Evolutionary conservation across 2,329 filamentous ascomycete genomes (phyloP).

Genomic region (Clarireedia paspali): DNA sequence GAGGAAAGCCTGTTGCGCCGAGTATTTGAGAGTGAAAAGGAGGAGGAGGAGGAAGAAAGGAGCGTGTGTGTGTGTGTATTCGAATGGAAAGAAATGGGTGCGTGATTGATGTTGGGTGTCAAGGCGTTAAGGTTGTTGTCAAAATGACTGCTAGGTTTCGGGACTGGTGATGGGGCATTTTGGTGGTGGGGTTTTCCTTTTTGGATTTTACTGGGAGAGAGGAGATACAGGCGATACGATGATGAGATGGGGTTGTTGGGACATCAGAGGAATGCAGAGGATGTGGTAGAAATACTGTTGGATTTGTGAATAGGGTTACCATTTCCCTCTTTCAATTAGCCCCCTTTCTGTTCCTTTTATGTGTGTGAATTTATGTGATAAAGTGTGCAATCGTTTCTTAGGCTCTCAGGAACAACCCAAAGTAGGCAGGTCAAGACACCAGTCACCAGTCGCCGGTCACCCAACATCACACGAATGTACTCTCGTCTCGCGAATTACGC

Average conservation of each 20-base stretch:
- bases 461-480: too few species aligned
- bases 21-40: background rate
- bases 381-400: too few species aligned
- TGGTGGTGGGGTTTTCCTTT: too few species aligned
- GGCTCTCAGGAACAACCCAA: too few species aligned
- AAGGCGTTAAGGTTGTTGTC: too few species aligned
- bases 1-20: conserved; percentile 33
- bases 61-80: background rate
- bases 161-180: too few species aligned
- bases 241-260: background rate
- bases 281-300: background rate
- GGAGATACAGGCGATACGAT: background rate
- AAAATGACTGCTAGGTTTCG: too few species aligned
- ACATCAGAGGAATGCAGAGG: background rate
- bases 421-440: too few species aligned
- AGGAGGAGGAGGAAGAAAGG: background rate
- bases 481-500: too few species aligned
- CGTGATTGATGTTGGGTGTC: background rate
- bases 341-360: background rate
- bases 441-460: too few species aligned
- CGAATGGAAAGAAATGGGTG: background rate
- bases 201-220: too few species aligned
- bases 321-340: background rate
- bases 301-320: background rate
- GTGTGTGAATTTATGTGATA: too few species aligned